These are phyloP conservation scores for Vigna nakashimae DNA, from an alignment of 306 rosid species.

Conservation along the genomic window DNA sequence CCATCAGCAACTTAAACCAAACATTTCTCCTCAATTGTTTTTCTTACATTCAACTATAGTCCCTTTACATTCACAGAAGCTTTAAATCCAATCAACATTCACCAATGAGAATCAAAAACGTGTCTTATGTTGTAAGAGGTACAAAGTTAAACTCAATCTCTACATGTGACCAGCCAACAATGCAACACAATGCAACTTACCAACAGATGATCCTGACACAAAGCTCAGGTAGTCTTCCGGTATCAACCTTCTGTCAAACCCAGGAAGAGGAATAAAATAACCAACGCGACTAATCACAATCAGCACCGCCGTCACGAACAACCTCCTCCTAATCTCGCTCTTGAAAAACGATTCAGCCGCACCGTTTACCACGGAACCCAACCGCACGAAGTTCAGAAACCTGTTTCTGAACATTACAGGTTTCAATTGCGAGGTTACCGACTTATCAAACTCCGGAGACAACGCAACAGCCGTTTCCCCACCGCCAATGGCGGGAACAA, in stretches of 20 bases:
- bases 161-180: not conserved
- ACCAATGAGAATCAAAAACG: slow-evolving; percentile 8
- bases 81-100: not conserved
- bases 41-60: not conserved
- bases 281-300: slow-evolving; percentile 91
- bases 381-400: slow-evolving; percentile 76
- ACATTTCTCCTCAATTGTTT: not conserved
- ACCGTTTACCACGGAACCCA: slow-evolving; percentile 77
- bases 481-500: slow-evolving; percentile 41
- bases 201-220: slow-evolving; percentile 89
- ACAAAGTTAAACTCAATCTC: slow-evolving; percentile 5
- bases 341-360: slow-evolving; percentile 92
- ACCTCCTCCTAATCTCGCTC: slow-evolving; percentile 91
- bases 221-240: slow-evolving; percentile 92
- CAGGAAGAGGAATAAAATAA: slow-evolving; percentile 96
- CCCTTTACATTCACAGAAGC: not conserved
- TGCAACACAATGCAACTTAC: slow-evolving; percentile 52
- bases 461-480: slow-evolving; percentile 41
- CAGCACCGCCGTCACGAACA: slow-evolving; percentile 82
- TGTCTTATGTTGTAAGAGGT: not conserved
- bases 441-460: slow-evolving; percentile 23
- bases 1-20: slow-evolving; percentile 9
- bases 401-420: slow-evolving; percentile 63
- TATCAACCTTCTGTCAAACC: slow-evolving; percentile 94
- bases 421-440: slow-evolving; percentile 16